These are phyloP conservation scores for Corynespora cassiicola DNA, from an alignment of 2,329 filamentous ascomycete species.

Conservation along the genomic window DNA sequence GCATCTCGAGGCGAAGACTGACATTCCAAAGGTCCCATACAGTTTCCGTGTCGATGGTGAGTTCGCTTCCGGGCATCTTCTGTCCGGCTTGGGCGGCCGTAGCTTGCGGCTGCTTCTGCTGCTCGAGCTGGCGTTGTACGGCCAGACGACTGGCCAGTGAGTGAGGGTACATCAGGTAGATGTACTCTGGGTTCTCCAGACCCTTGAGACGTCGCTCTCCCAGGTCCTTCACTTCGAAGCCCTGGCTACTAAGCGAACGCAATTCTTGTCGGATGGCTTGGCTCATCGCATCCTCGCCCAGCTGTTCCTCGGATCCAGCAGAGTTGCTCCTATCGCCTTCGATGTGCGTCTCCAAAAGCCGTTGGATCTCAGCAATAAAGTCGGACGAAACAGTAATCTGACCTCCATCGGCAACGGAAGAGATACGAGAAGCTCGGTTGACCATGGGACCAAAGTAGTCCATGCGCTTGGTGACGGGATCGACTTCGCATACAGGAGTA, in stretches of 20 bases:
- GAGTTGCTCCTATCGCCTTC: conserved; percentile 78
- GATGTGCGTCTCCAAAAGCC: conserved; percentile 86
- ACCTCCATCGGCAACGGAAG: conserved; percentile 91
- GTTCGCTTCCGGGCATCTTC: conserved; percentile 66
- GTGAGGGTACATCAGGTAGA: conserved; percentile 95
- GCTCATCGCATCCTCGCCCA: conserved; percentile 77
- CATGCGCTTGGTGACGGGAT: conserved; percentile 97
- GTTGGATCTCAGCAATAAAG: conserved; percentile 94
- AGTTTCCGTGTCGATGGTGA: conserved; percentile 82
- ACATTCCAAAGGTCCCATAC: conserved; percentile 92
- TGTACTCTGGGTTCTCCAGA: conserved; percentile 93
- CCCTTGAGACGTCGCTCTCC: conserved; percentile 96
- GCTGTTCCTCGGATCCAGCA: conserved; percentile 73
- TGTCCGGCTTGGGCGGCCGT: conserved; percentile 62
- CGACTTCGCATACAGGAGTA: conserved; percentile 89
- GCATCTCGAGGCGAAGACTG: conserved; percentile 86
- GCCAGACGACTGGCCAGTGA: conserved; percentile 81
- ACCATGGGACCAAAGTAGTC: conserved; percentile 99
- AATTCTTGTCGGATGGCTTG: conserved; percentile 85
- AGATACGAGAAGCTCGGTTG: conserved; percentile 94
- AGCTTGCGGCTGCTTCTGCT: conserved; percentile 39
- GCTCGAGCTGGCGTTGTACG: conserved; percentile 64
- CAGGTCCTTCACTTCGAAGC: conserved; percentile 96
- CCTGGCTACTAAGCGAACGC: conserved; percentile 83
- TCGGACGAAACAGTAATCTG: conserved; percentile 97